Percentiles rank a stretch among this genome's conserved stretches.
Conservation (phyloP, 768 basidiomycete genomes). For the Hypholoma sublateritium region DNA sequence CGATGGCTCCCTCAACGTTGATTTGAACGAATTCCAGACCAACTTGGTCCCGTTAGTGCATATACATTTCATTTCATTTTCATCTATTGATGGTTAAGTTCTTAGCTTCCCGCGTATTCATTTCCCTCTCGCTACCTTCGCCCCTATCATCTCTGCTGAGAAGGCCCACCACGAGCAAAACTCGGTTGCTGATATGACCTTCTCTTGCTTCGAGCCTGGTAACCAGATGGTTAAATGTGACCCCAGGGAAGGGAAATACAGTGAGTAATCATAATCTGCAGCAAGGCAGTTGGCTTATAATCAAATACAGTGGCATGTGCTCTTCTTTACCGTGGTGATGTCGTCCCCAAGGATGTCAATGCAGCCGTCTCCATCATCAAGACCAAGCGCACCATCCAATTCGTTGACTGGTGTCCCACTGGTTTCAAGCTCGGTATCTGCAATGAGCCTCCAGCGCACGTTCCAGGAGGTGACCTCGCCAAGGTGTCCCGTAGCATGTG, state of each 20-base stretch:
- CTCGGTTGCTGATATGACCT: conserved; percentile 97
- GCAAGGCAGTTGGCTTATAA: background rate
- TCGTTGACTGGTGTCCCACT: conserved; percentile 97
- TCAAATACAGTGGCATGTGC: conserved; percentile 75
- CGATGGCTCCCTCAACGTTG: conserved; percentile 96
- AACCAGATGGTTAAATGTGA: conserved; percentile 97
- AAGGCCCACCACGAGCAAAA: conserved; percentile 97
- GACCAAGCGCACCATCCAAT: conserved; percentile 96
- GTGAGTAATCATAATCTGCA: conserved; percentile 39
- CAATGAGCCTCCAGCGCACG: conserved; percentile 88
- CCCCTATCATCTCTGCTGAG: conserved; percentile 90
- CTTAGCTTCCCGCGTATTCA: conserved; percentile 90
- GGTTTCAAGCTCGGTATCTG: conserved; percentile 98
- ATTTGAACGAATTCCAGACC: conserved; percentile 97
- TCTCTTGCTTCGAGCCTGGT: conserved; percentile 93
- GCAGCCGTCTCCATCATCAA: conserved; percentile 91
- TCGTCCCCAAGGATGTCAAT: conserved; percentile 93
- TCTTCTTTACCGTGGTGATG: conserved; percentile 90
- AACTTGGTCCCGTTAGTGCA: conserved; percentile 89
- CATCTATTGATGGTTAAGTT: conserved; percentile 10
- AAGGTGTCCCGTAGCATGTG: conserved; percentile 92
- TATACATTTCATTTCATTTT: background rate
- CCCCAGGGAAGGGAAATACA: conserved; percentile 97
- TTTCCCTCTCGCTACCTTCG: conserved; percentile 95
- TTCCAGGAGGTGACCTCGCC: conserved; percentile 94